Evolutionary conservation across 2,329 filamentous ascomycete genomes (phyloP).

Genomic region (Scedosporium boydii): DNA sequence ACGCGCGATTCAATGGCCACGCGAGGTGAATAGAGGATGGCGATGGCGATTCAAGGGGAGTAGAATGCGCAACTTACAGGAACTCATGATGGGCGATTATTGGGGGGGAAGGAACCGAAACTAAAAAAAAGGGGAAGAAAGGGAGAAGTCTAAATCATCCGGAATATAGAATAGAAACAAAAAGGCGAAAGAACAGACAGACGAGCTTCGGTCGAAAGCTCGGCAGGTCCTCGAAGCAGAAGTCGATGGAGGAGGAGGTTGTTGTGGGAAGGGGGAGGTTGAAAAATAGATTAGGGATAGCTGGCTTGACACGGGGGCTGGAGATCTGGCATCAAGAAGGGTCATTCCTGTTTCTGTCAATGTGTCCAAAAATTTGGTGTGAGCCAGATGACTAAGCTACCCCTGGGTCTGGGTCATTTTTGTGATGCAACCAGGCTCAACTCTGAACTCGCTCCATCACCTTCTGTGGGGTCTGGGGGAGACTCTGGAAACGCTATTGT

Average conservation of each 20-base stretch:
- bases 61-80: slow-evolving; percentile 32
- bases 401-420: neutral
- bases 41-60: neutral
- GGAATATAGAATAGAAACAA: slow-evolving; percentile 18
- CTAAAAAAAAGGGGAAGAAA: slow-evolving; percentile 17
- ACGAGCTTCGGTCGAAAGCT: slow-evolving; percentile 9
- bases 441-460: no score
- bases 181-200: slow-evolving; percentile 16
- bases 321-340: slow-evolving; percentile 34
- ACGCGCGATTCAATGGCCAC: neutral
- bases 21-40: neutral
- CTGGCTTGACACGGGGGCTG: slow-evolving; percentile 21
- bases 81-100: slow-evolving; percentile 39
- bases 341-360: slow-evolving; percentile 25
- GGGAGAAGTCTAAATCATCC: slow-evolving; percentile 20
- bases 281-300: slow-evolving; percentile 14
- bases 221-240: slow-evolving; percentile 7
- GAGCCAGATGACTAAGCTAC: slow-evolving; percentile 3
- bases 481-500: no score
- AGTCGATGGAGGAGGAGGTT: slow-evolving; percentile 5
- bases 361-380: slow-evolving; percentile 32
- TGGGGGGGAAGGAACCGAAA: slow-evolving; percentile 15
- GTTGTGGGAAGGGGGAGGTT: slow-evolving; percentile 1
- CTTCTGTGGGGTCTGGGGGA: no score
- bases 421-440: no score